Evolutionary conservation across 1,284 basidiomycete species (phyloP), one percentile per base, ranked within the genome.

Genomic region (Vanrija sp.): DNA sequence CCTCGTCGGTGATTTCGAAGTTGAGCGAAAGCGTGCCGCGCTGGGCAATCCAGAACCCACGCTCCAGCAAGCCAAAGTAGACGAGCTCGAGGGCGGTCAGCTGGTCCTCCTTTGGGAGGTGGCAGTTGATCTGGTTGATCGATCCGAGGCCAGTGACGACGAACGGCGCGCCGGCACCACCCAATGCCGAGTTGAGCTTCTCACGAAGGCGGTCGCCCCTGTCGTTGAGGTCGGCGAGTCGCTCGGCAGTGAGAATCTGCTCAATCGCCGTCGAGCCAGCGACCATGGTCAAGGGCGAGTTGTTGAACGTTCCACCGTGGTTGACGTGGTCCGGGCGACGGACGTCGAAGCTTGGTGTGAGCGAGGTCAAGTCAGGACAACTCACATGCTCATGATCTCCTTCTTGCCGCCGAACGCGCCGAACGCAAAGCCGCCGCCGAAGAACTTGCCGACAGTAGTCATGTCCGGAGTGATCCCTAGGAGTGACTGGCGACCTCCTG

Each of bases 271-370:
- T 52, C 0, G 57, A 54, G 12, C 66, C 68, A 5, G 63, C 61
- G 5, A 60, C 55, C 66, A 68, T 66, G 7, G 66, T 70, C 46
- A 70, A 46, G 3, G 65, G 61, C 18, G 61, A 61, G 52, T 70
- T 70, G 57, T 70, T 70, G 62, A 68, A 70, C 6, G 68, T 70
- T 5, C 66, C 65, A 3, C 65, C 65, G 16, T 63, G 61, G 2
- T 52, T 53, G 16, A 68, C 49, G 8, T 53, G 54, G 25, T 49
- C 26, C 0, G 64, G 62, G 4, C 38, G 46, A 15, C 61, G 47
- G 2, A 58, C 49, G 51, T 67, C 67, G 46, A 66, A 65, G 54
- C 65, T 69, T 47, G 15, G 4, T 6, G 46, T 51, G 44, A 54
- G 50, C 34, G 34, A 34, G 34, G 34, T 12, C 5, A 5, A 12